Evolutionary conservation across 108 stramenopile species (phyloP), one percentile per base, ranked within the genome.

Genomic region (Cylindrotheca closterium): DNA sequence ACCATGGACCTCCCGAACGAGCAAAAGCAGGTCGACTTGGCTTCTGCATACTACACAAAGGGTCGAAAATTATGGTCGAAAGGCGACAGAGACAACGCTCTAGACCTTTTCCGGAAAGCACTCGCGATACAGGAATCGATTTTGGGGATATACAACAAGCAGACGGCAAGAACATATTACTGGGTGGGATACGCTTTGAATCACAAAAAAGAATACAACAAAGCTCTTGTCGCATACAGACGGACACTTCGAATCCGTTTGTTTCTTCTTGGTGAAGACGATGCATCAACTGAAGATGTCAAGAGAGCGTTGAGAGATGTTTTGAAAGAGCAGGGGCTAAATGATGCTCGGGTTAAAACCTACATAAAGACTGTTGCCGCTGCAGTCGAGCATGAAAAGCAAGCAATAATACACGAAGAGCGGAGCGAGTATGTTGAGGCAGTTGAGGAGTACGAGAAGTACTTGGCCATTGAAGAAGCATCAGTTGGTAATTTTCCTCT

Each of bases 101-200:
- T 56, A 5, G 55, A 30, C 5, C 26, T 56, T 7, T 56, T 56
- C 28, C 55, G 55, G 28, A 56, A 56, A n/a, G 12, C 55, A 7
- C 8, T 56, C 5, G 23, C 55, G 12, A 56, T 56, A 28, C 55
- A 56, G 29, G 55, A 56, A 56, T 26, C 55, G 5, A 27, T 30
- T 30, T 30, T 56, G 55, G 55, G 30, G n/a, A 56, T 8, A 30
- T 56, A 56, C 30, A 15, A 56, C 23, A 28, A 56, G 8, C 12
- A 56, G 4, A 31, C 30, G 4, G 55, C 55, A 15, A 56, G 51
- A 51, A 51, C 51, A 23, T 51, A 51, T n/a, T 51, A 51, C 19
- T 51, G 51, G 51, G 22, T 51, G 4, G 51, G 51, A 21, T 51
- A 51, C n/a, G 51, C 51, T 22, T 23, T 51, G 51, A 51, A 21